Evolutionary conservation across 805 yeast species (phyloP).

Genomic region (Deakozyma indianensis): DNA sequence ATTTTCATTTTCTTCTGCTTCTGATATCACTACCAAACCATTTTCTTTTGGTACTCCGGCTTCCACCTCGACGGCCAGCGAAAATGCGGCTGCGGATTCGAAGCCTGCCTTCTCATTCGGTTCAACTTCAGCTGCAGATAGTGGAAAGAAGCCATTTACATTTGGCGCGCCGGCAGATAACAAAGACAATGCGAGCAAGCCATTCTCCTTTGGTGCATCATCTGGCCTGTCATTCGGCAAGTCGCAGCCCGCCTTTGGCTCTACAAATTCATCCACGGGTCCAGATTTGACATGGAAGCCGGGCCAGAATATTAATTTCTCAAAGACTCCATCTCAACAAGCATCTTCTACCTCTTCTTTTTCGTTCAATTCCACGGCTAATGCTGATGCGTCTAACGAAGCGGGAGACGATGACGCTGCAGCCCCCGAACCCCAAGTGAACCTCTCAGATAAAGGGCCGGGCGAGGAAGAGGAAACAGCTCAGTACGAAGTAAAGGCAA

Average conservation of each 20-base stretch:
- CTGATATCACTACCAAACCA: not conserved
- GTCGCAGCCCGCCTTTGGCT: constrained; percentile 11
- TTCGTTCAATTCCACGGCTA: constrained; percentile 11
- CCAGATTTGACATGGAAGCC: constrained; percentile 12
- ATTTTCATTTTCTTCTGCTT: not conserved
- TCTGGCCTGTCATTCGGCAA: constrained; percentile 4
- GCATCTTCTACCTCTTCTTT: not conserved
- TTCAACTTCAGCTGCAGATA: not conserved
- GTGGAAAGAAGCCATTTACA: not conserved
- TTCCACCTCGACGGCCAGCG: no score
- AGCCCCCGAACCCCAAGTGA: constrained; percentile 21
- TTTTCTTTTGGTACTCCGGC: not conserved
- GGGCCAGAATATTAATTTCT: constrained; percentile 8
- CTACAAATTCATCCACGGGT: no score
- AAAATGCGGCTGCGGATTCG: not conserved
- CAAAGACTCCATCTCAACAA: constrained; percentile 1
- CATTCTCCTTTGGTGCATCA: constrained; percentile 13
- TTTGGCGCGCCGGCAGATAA: not conserved
- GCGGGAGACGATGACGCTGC: constrained; percentile 35
- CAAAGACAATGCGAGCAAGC: not conserved
- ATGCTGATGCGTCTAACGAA: constrained; percentile 28
- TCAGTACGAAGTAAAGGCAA: constrained; percentile 52
- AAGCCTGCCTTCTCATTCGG: constrained; percentile 4
- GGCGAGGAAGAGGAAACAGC: constrained; percentile 78
- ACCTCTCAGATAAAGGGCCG: constrained; percentile 40